Evolutionary conservation across 495 filamentous ascomycete genomes (phyloP), one percentile per base, ranked within the genome.

Genomic region (Cercophora sp.): DNA sequence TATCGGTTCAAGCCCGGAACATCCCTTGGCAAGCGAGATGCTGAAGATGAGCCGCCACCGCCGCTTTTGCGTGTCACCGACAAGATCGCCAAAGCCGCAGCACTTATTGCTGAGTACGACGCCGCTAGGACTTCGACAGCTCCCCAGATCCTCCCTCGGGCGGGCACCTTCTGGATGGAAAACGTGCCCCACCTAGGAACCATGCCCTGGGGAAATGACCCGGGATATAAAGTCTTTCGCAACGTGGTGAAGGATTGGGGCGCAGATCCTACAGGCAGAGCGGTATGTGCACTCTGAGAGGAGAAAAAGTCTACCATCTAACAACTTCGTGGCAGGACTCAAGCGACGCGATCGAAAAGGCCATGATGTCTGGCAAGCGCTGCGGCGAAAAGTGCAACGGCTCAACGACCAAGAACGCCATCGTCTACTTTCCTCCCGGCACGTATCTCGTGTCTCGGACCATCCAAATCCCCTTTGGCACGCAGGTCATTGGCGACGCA

Each of bases 241-340:
- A 93, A 94, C 63, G 88, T 94, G n/a, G n/a, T n/a, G 36, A 85
- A 78, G 70, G 87, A 93, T 59, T 90, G 78, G 63, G 87, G 87
- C 19, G 87, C 87, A 2, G 83, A 73, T 43, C 85, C 83, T 65
- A 85, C 89, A 51, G 88, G 88, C 13, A 32, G 46, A 5, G 47
- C 48, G 2, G 54, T 43, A 43, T 4, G 40, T 22, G 8, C 4
- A 4, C 40, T 9, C 15, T 8, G 15, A 5, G 5, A 5, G 36
- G 36, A 8, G 16, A 5, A 5, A 9, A 39, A 39, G 16, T 39
- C 20, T 22, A 20, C 6, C 11, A 8, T 16, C 40, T 43, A 20
- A 20, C 8, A 8, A 43, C 6, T 40, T 18, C 16, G 8, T 8
- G 8, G 5, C 8, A 43, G 40, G 89, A 95, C 63, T 88, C 93